Evolutionary conservation across 257 asterid species (phyloP), one percentile per base, ranked within the genome.

Genomic region (Nicotiana tomentosiformis): DNA sequence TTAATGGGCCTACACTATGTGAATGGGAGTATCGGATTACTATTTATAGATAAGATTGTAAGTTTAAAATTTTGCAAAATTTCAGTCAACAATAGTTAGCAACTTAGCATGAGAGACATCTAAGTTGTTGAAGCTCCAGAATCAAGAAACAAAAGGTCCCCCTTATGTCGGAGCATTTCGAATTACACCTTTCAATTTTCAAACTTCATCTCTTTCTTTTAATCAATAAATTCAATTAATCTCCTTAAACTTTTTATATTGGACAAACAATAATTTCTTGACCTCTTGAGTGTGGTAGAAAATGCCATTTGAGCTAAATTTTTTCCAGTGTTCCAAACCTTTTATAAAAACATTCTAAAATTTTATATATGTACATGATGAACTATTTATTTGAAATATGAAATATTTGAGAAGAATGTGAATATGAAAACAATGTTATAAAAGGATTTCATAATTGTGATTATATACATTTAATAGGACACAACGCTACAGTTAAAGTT

Each of bases 111-210:
- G 43, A 51, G 80, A 26, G 80, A 51, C 43, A 51, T 51, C 64
- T 5, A 49, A 49, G 26, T 74, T 74, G 80, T 16, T 26, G 64
- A 76, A 64, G 62, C 43, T 49, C 80, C 80, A 49, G 4, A 74
- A 74, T 46, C 80, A 51, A 74, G 43, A 76, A 76, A 76, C 80
- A 23, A 76, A 76, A 76, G 80, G 29, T 15, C 80, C 60, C 60
- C 46, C 10, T 58, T 74, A 46, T 79, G 18, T 30, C 51, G 78
- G 78, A 67, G 57, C 23, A 76, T 67, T 81, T 81, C 30, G 16
- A 81, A 81, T 66, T 29, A 66, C 32, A 7, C 46, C 29, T 55
- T 32, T 68, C 35, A 66, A 8, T 68, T 7, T 68, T 14, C 23
- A 29, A 29, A 32, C 6, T 51, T 35, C 5, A 1, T 70, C 15